phyloP scores from a whole-genome alignment of 768 basidiomycete genomes.

The Trametes meyenii region DNA sequence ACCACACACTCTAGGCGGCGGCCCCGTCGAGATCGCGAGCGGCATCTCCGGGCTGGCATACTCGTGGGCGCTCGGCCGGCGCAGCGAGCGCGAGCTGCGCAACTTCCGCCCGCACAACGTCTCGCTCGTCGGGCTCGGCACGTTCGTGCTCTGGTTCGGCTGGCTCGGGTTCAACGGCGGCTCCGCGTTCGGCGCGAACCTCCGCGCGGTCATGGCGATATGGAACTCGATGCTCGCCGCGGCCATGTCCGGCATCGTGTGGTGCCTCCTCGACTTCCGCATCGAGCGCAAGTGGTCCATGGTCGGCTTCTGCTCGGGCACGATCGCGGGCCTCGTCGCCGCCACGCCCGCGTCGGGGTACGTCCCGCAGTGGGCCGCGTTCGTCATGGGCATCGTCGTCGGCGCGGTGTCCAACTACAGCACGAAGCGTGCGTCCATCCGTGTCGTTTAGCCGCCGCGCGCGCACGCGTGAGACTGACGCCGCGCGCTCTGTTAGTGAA shows the following conservation, averaged over 20 bases:
- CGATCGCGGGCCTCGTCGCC: conserved; percentile 78
- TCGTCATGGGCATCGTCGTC: conserved; percentile 74
- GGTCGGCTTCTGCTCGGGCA: conserved; percentile 78
- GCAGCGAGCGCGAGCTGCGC: conserved; percentile 68
- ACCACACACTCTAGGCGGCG: conserved; percentile 58
- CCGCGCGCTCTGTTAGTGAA: conserved; percentile 52
- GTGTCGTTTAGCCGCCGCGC: neutral
- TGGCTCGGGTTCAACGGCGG: conserved; percentile 93
- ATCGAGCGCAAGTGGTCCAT: conserved; percentile 89
- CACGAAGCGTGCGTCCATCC: conserved; percentile 73
- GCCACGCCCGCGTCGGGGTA: conserved; percentile 83
- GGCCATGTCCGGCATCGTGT: conserved; percentile 86
- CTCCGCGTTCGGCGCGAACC: conserved; percentile 84
- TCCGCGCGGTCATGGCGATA: conserved; percentile 81
- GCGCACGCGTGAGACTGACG: conserved; percentile 17
- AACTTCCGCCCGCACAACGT: conserved; percentile 92
- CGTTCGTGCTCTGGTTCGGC: conserved; percentile 86
- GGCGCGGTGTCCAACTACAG: conserved; percentile 81
- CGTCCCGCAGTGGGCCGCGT: conserved; percentile 74
- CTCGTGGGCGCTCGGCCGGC: conserved; percentile 83
- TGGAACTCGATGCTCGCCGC: conserved; percentile 92
- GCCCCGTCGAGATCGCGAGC: conserved; percentile 86
- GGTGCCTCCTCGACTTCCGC: conserved; percentile 33
- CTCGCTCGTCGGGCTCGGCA: conserved; percentile 79
- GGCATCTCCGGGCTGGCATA: conserved; percentile 86